These are phyloP conservation scores for Blastomyces silverae DNA, from an alignment of 2,329 filamentous ascomycete genomes.

Conservation along the genomic window DNA sequence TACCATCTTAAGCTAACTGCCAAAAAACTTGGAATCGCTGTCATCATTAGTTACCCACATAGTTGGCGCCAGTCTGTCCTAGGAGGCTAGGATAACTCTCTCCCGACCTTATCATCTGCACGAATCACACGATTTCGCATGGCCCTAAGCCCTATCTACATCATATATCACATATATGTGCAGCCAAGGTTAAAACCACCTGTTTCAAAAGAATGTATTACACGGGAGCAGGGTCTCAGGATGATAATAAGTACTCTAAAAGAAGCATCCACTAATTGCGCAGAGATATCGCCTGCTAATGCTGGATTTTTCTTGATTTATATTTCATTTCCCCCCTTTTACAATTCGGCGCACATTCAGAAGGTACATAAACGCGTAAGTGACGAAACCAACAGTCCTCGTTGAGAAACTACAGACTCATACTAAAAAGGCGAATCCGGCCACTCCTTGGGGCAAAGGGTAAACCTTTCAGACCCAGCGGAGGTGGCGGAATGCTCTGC, in stretches of 20 bases:
- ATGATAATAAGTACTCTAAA: background rate
- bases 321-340: background rate
- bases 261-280: background rate
- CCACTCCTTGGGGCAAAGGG: background rate
- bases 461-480: background rate
- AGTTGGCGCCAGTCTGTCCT: background rate
- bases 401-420: background rate
- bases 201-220: background rate
- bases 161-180: background rate
- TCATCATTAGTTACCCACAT: background rate
- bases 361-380: background rate
- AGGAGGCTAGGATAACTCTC: background rate
- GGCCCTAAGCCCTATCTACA: background rate
- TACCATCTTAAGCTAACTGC: background rate
- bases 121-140: background rate
- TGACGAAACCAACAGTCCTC: background rate
- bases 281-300: background rate
- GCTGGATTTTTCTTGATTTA: background rate
- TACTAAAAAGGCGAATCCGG: background rate
- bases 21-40: background rate
- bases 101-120: background rate
- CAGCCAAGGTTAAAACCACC: background rate
- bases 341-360: background rate
- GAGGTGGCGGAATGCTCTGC: background rate
- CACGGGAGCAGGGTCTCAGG: background rate